Conservation (phyloP, 495 filamentous ascomycete genomes). For the Daldinia decipiens region DNA sequence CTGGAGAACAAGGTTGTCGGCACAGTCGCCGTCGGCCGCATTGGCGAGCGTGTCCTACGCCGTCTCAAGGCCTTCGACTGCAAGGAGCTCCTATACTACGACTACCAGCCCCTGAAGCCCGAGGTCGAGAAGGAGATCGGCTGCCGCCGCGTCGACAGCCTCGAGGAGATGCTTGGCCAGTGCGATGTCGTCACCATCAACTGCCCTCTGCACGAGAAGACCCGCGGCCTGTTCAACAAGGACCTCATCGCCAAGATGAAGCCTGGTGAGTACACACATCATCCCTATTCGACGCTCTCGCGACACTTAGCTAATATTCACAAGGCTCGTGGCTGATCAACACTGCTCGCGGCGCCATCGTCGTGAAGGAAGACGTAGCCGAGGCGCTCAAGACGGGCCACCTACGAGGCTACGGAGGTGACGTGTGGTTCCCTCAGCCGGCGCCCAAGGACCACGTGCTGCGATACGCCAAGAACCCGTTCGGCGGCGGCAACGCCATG, state of each 20-base stretch:
- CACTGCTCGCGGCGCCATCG: conserved; percentile 97
- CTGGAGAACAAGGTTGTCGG: conserved; percentile 97
- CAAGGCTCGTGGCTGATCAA: conserved; percentile 95
- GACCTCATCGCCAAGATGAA: conserved; percentile 99
- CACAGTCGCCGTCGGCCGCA: conserved; percentile 96
- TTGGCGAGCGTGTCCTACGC: conserved; percentile 96
- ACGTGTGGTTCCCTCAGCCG: conserved; percentile 86
- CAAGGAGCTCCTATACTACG: conserved; percentile 99
- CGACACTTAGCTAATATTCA: neutral
- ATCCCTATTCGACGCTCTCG: neutral
- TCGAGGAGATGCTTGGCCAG: conserved; percentile 95
- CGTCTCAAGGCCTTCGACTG: conserved; percentile 97
- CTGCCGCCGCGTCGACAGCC: conserved; percentile 82
- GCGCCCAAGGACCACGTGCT: conserved; percentile 94
- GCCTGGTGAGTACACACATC: conserved; percentile 66
- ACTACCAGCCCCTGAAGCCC: conserved; percentile 91
- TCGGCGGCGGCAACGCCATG: conserved; percentile 97
- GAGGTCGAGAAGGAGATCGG: conserved; percentile 97
- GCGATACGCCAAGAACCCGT: conserved; percentile 91
- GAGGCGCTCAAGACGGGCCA: conserved; percentile 92
- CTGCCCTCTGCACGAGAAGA: conserved; percentile 99
- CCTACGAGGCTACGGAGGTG: conserved; percentile 95
- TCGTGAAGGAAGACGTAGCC: conserved; percentile 98
- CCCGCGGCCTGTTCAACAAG: conserved; percentile 96
- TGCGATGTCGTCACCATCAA: conserved; percentile 99